Percentiles rank a stretch among this genome's conserved stretches.
These are phyloP conservation scores for Phialophora verrucosa DNA, from an alignment of 2,329 filamentous ascomycete species.

Conservation along the genomic window DNA sequence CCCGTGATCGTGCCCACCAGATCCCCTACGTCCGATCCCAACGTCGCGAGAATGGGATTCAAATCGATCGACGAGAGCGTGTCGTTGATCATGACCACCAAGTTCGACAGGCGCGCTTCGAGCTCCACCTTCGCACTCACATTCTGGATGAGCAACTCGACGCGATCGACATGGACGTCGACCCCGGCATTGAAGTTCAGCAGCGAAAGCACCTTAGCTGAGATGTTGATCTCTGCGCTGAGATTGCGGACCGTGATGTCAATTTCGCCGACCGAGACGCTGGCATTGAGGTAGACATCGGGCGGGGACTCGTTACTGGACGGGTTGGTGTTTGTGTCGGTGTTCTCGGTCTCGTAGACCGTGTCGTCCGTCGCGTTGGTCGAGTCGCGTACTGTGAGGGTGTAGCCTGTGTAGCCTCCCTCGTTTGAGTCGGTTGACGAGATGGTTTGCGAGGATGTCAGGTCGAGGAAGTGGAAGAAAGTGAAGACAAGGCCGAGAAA, in stretches of 20 bases:
- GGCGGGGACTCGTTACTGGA: constrained; percentile 50
- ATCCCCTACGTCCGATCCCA: constrained; percentile 57
- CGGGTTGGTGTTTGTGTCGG: constrained; percentile 51
- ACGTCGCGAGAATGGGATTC: constrained; percentile 64
- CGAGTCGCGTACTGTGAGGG: constrained; percentile 55
- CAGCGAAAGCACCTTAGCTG: constrained; percentile 64
- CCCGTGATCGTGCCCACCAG: constrained; percentile 53
- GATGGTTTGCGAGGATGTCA: constrained; percentile 22
- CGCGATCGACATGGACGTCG: constrained; percentile 63
- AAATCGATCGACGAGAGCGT: constrained; percentile 65
- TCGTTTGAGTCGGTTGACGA: constrained; percentile 36
- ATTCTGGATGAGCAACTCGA: constrained; percentile 63
- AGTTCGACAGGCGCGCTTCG: constrained; percentile 65
- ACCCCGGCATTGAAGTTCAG: constrained; percentile 67
- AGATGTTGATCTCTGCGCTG: constrained; percentile 65
- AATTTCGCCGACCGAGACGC: constrained; percentile 64
- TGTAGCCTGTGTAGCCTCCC: constrained; percentile 62
- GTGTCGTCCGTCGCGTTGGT: constrained; percentile 42
- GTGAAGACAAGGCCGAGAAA: neutral
- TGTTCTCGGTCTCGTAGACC: constrained; percentile 61
- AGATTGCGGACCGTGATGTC: constrained; percentile 64
- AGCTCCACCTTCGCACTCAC: constrained; percentile 64
- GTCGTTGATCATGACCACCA: constrained; percentile 65
- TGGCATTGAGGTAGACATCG: constrained; percentile 67
- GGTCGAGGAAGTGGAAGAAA: neutral